These are phyloP conservation scores for Hypoxylon sp. DNA, from an alignment of 2,329 filamentous ascomycete genomes.

Conservation along the genomic window DNA sequence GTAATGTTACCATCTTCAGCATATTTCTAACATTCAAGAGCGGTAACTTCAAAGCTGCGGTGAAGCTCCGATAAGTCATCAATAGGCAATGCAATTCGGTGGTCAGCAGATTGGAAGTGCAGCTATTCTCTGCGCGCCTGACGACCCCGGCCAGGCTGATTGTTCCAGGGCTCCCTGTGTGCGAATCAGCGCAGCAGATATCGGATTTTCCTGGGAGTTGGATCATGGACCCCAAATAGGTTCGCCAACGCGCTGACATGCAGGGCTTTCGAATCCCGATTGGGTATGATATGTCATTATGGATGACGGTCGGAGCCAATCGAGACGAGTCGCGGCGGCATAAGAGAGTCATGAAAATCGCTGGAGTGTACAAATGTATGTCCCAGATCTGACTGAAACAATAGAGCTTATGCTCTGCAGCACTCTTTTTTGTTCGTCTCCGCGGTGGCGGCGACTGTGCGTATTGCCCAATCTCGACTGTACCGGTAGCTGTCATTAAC, in stretches of 20 bases:
- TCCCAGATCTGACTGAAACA: slow-evolving; percentile 53
- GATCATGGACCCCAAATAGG: slow-evolving; percentile 41
- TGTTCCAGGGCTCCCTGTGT: slow-evolving; percentile 28
- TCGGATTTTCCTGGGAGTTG: slow-evolving; percentile 36
- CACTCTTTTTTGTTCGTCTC: slow-evolving; percentile 40
- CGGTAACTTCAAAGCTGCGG: slow-evolving; percentile 5
- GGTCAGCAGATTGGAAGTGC: slow-evolving; percentile 36
- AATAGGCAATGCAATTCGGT: slow-evolving; percentile 33
- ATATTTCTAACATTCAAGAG: slow-evolving; percentile 14
- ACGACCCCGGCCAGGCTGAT: slow-evolving; percentile 35
- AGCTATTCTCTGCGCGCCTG: slow-evolving; percentile 38
- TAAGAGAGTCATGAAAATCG: slow-evolving; percentile 42
- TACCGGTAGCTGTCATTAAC: slow-evolving; percentile 30
- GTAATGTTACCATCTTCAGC: slow-evolving; percentile 19
- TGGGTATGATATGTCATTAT: slow-evolving; percentile 41
- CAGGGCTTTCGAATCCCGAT: slow-evolving; percentile 41
- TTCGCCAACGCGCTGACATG: slow-evolving; percentile 45
- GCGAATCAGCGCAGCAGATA: slow-evolving; percentile 31
- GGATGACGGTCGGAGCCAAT: slow-evolving; percentile 37
- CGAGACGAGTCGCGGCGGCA: slow-evolving; percentile 24
- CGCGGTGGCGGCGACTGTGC: slow-evolving; percentile 41
- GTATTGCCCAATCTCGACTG: slow-evolving; percentile 34
- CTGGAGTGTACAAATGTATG: slow-evolving; percentile 42
- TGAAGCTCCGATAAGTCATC: slow-evolving; percentile 14
- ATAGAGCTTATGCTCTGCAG: slow-evolving; percentile 43